Evolutionary conservation across 2,329 filamentous ascomycete species (phyloP).

Genomic region (Hypomyces perniciosus): DNA sequence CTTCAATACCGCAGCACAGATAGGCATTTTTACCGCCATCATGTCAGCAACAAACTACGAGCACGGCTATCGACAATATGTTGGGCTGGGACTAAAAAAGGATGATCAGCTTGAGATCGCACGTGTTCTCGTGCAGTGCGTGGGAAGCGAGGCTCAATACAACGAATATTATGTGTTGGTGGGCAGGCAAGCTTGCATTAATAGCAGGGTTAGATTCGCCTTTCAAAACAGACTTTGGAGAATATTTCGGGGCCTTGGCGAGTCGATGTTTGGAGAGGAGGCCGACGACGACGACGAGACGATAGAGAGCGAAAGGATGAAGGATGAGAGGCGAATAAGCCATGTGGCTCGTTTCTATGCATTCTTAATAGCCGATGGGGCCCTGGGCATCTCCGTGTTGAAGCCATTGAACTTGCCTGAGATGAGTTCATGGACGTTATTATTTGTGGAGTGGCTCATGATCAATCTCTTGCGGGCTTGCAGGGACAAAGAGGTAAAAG

Average conservation of each 20-base stretch:
- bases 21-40: slow-evolving; percentile 88
- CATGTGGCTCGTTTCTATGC: slow-evolving; percentile 52
- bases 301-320: slow-evolving; percentile 40
- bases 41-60: slow-evolving; percentile 79
- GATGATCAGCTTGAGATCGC: slow-evolving; percentile 83
- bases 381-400: slow-evolving; percentile 43
- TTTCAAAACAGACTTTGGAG: slow-evolving; percentile 87
- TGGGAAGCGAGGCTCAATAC: slow-evolving; percentile 73
- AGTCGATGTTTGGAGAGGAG: slow-evolving; percentile 63
- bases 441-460: slow-evolving; percentile 75
- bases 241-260: slow-evolving; percentile 79
- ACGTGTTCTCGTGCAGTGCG: slow-evolving; percentile 80
- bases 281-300: slow-evolving; percentile 48
- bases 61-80: slow-evolving; percentile 73
- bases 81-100: slow-evolving; percentile 79
- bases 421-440: slow-evolving; percentile 67
- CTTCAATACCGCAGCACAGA: slow-evolving; percentile 79
- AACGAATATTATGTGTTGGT: slow-evolving; percentile 93
- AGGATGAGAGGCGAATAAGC: slow-evolving; percentile 44
- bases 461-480: slow-evolving; percentile 68
- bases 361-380: slow-evolving; percentile 41
- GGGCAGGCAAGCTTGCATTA: slow-evolving; percentile 68
- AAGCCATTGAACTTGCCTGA: slow-evolving; percentile 74
- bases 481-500: slow-evolving; percentile 37
- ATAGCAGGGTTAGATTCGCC: slow-evolving; percentile 70